Base-by-base conservation (phyloP, 192 early-diverging fungal genomes). In the Kappamyces sp. region DNA sequence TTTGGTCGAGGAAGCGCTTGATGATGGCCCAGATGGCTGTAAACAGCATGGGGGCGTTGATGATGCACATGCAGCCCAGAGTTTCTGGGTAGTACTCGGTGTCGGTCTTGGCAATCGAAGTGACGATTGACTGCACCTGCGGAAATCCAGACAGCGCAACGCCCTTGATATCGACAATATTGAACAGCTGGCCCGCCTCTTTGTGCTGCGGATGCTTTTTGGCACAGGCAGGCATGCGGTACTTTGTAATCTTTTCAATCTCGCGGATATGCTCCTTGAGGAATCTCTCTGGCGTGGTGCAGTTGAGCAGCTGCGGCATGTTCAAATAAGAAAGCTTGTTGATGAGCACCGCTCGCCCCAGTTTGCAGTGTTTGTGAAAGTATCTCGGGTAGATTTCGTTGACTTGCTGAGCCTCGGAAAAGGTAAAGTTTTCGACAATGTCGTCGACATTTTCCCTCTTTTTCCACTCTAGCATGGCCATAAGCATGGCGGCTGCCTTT, bases 41-140 rank as follows among this genome's bases (percentile, higher is more conserved):
- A 75, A 92, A 92, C 47, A 86, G 78, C 35, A 67, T 74, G 3
- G 90, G 90, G 61, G 87, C 83, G 67, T 92, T 92, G 62, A 92
- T 85, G 31, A 92, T 75, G 47, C 82, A 91, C 8, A 90, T 81
- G 51, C 76, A 83, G 57, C 82, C 77, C 55, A 90, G 76, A 55
- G 81, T 83, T 66, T 90, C 90, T 12, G 90, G 90, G 48, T 91
- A 91, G 55, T 86, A 84, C 42, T 85, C 84, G 23, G 23, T 23
- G 23, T 23, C 23, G 23, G 23, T 23, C 67, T 91, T 87, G 72
- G 88, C 87, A 58, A 82, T 79, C 50, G 83, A 80, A 38, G 82
- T 68, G 58, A 88, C 75, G 51, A 67, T 68, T 62, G 75, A 74
- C 31, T 77, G 71, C 36, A 83, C 70, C 41, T 66, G 73, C 66